These are phyloP conservation scores for Aspergillus kassunensis DNA, from an alignment of 495 filamentous ascomycete species.

Conservation along the genomic window DNA sequence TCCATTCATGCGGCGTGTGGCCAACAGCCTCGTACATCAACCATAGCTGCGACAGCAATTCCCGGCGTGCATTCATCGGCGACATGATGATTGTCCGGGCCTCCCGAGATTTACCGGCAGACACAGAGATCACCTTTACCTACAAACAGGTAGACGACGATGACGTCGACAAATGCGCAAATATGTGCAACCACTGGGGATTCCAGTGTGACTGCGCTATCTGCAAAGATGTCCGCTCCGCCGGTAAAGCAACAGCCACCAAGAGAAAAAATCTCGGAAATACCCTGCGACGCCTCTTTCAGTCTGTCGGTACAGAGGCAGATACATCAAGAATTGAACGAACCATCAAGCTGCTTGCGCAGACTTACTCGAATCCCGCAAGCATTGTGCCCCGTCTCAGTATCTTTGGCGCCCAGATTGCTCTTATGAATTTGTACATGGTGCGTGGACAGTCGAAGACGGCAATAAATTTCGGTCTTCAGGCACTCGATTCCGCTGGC, in stretches of 20 bases:
- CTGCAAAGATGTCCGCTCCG: slow-evolving; percentile 29
- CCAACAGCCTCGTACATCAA: slow-evolving; percentile 51
- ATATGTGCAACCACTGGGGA: slow-evolving; percentile 33
- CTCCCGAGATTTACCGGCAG: slow-evolving; percentile 33
- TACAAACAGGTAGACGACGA: slow-evolving; percentile 29
- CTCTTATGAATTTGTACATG: slow-evolving; percentile 22
- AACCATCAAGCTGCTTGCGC: slow-evolving; percentile 17
- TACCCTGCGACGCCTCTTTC: slow-evolving; percentile 9
- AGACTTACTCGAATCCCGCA: slow-evolving; percentile 28
- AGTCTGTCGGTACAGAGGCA: neutral
- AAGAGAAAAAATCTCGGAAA: slow-evolving; percentile 13
- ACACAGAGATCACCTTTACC: slow-evolving; percentile 47
- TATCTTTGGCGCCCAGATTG: slow-evolving; percentile 25
- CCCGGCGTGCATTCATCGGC: slow-evolving; percentile 49
- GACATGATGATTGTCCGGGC: slow-evolving; percentile 60
- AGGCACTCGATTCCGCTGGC: slow-evolving; percentile 34
- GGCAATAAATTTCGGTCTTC: slow-evolving; percentile 26
- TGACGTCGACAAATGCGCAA: slow-evolving; percentile 12
- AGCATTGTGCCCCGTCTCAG: slow-evolving; percentile 27
- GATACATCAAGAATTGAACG: slow-evolving; percentile 14
- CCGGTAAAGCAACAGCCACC: neutral
- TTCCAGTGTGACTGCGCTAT: slow-evolving; percentile 47
- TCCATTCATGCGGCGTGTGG: slow-evolving; percentile 49
- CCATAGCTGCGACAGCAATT: slow-evolving; percentile 50
- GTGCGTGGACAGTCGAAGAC: slow-evolving; percentile 7